A percentile compares a stretch with the other conserved stretches of the same genome.
Evolutionary conservation across 352 stramenopile species (phyloP).

Genomic region (Pythium angustatum): DNA sequence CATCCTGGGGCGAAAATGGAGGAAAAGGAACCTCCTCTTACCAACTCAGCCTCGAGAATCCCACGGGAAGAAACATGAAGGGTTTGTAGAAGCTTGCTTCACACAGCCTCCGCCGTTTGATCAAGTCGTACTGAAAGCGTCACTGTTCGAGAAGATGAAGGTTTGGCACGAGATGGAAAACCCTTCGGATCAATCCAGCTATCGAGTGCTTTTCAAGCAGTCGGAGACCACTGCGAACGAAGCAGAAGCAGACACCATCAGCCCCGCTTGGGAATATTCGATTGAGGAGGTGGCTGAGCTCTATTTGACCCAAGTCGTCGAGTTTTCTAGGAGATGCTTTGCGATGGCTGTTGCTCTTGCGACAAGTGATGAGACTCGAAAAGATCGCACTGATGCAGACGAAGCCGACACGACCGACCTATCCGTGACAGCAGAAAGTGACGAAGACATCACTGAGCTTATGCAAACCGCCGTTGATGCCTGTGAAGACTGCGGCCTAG

Average conservation of each 20-base stretch:
- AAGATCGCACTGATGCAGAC: background rate
- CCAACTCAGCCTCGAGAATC: background rate
- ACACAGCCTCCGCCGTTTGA: constrained; percentile 34
- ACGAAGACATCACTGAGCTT: constrained; percentile 9
- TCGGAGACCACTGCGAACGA: too few species aligned
- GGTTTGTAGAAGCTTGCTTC: background rate
- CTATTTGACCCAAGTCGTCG: constrained; percentile 57
- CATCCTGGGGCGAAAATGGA: constrained; percentile 46
- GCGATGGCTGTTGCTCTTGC: constrained; percentile 58
- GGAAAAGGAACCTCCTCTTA: constrained; percentile 1
- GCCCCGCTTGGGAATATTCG: constrained; percentile 13
- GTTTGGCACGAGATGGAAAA: constrained; percentile 42
- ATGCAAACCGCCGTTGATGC: constrained; percentile 43
- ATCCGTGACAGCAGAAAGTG: background rate
- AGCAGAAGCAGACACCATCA: background rate
- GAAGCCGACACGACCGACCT: background rate
- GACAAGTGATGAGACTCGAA: background rate
- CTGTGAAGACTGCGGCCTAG: constrained; percentile 68
- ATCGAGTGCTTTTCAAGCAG: constrained; percentile 11
- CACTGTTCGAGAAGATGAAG: constrained; percentile 62
- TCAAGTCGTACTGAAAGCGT: constrained; percentile 41
- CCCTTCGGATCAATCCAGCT: constrained; percentile 15
- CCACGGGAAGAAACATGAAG: background rate
- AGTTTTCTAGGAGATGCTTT: constrained; percentile 67
- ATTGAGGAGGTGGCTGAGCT: constrained; percentile 49